Percentiles rank a stretch among this genome's conserved stretches.
Evolutionary conservation across 257 asterid species (phyloP).

Genomic region (Knoxia roxburghii): DNA sequence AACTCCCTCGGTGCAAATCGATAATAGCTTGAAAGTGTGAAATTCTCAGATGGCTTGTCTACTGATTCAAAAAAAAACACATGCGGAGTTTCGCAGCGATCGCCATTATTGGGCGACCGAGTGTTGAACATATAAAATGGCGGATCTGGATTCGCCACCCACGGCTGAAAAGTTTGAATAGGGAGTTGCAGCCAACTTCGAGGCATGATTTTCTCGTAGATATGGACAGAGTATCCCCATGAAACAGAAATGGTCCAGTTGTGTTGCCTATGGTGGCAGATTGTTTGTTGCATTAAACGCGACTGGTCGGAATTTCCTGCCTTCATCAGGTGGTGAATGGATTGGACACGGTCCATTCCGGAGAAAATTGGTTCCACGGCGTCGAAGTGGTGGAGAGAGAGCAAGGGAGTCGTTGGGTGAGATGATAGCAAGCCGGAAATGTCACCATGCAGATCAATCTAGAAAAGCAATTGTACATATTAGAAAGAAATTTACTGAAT

Average conservation of each 20-base stretch:
- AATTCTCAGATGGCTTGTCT: background rate
- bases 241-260: constrained; percentile 69
- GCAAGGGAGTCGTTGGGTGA: constrained; percentile 51
- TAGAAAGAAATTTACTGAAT: no score
- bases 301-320: constrained; percentile 62
- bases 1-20: constrained; percentile 30
- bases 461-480: background rate
- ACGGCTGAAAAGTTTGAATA: constrained; percentile 47
- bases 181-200: constrained; percentile 51
- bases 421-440: constrained; percentile 62
- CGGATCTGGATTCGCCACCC: constrained; percentile 26
- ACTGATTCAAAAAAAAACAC: constrained; percentile 40
- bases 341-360: constrained; percentile 31
- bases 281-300: constrained; percentile 63
- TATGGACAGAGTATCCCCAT: constrained; percentile 72
- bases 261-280: constrained; percentile 44
- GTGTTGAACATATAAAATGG: constrained; percentile 66
- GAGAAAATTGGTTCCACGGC: constrained; percentile 59
- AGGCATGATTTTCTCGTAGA: constrained; percentile 51
- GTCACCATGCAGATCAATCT: constrained; percentile 69
- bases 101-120: constrained; percentile 32
- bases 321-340: constrained; percentile 64
- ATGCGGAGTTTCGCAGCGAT: constrained; percentile 53
- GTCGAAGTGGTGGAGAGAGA: constrained; percentile 80
- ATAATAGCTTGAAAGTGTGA: constrained; percentile 29